A percentile compares a stretch with the other conserved stretches of the same genome.
Evolutionary conservation across 1,284 basidiomycete species (phyloP).

Genomic region (Violaceomyces palustris): DNA sequence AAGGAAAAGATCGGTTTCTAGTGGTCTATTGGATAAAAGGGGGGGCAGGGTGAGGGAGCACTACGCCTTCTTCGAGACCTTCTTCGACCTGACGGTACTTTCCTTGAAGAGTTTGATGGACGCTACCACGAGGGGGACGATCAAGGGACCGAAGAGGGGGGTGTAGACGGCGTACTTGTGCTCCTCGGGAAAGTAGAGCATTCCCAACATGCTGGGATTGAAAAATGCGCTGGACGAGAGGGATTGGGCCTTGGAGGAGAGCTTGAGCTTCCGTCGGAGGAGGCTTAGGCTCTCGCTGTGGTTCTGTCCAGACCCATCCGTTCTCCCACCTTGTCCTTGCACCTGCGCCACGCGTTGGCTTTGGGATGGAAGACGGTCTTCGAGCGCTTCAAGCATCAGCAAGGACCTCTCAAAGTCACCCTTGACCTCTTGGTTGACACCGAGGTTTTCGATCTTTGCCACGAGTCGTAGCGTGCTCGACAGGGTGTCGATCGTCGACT

Average conservation of each 20-base stretch:
- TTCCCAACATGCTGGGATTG: conserved; percentile 88
- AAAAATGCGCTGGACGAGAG: conserved; percentile 88
- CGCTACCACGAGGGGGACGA: conserved; percentile 74
- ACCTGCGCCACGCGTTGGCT: not conserved
- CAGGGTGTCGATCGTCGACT: conserved; percentile 32
- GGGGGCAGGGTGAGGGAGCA: too few relatives aligned
- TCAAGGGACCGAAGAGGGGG: conserved; percentile 52
- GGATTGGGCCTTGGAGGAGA: conserved; percentile 65
- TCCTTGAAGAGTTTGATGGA: conserved; percentile 54
- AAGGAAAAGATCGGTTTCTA: too few relatives aligned
- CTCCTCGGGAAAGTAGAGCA: conserved; percentile 74
- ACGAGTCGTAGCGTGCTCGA: conserved; percentile 37
- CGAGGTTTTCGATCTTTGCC: conserved; percentile 39
- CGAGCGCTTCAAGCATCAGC: conserved; percentile 1
- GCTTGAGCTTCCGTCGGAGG: conserved; percentile 54
- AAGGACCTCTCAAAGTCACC: conserved; percentile 14
- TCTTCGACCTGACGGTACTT: not conserved
- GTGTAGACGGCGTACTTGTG: conserved; percentile 54
- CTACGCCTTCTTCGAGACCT: too few relatives aligned
- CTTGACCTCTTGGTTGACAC: conserved; percentile 33
- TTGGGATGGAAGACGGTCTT: not conserved
- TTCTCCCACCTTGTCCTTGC: not conserved
- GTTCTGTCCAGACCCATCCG: too few relatives aligned
- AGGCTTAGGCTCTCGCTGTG: not conserved
- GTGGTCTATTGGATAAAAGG: too few relatives aligned